phyloP scores from a whole-genome alignment of 768 basidiomycete species.

The Gyrodon lividus region DNA sequence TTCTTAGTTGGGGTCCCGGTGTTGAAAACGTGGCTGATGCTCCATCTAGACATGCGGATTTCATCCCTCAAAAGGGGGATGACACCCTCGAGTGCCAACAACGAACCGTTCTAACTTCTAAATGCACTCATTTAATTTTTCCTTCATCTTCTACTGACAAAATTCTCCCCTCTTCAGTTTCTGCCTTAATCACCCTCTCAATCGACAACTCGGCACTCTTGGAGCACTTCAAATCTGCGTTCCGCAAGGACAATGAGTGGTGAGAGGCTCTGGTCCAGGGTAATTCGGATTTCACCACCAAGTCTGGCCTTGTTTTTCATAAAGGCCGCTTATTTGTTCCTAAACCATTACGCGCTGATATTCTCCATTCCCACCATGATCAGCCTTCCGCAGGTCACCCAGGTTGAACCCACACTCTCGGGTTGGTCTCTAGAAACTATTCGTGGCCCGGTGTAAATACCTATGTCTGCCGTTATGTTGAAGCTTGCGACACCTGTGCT shows the following conservation, averaged over 20 bases:
- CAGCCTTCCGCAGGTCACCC: slow-evolving; percentile 39
- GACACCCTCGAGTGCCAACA: slow-evolving; percentile 12
- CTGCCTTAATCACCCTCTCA: slow-evolving; percentile 20
- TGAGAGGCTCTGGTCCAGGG: slow-evolving; percentile 12
- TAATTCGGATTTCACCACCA: slow-evolving; percentile 8
- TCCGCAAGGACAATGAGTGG: slow-evolving; percentile 15
- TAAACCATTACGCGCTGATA: slow-evolving; percentile 24
- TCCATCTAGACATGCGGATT: background rate
- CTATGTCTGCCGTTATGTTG: background rate
- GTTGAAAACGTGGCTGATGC: slow-evolving; percentile 15
- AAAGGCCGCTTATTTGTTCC: slow-evolving; percentile 34
- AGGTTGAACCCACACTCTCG: slow-evolving; percentile 34
- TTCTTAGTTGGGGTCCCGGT: slow-evolving; percentile 16
- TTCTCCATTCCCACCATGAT: slow-evolving; percentile 38
- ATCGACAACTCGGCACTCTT: slow-evolving; percentile 19
- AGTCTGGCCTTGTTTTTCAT: background rate
- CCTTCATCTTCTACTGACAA: background rate
- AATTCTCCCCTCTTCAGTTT: background rate
- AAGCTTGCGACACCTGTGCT: background rate
- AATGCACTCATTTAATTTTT: slow-evolving; percentile 9
- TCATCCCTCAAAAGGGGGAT: slow-evolving; percentile 12
- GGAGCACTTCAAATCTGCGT: slow-evolving; percentile 15
- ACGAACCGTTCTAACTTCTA: slow-evolving; percentile 9
- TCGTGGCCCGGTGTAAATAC: slow-evolving; percentile 35
- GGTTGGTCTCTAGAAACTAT: slow-evolving; percentile 35